A percentile compares a stretch with the other conserved stretches of the same genome.
Evolutionary conservation across 208 protist species (phyloP).

Genomic region (Crithidia acanthocephali): DNA sequence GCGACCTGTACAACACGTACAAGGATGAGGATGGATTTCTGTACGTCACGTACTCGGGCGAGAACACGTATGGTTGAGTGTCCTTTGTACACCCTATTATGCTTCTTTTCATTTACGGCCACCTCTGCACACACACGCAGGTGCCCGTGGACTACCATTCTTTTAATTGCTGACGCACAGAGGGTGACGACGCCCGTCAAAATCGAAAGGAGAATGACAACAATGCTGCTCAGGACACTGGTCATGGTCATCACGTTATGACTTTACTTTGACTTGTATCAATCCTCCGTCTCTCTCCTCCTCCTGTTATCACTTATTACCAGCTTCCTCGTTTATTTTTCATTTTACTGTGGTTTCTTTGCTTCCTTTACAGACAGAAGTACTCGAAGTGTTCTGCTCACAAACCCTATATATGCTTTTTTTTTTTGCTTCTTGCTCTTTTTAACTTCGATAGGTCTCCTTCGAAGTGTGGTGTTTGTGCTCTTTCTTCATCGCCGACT

Average conservation of each 20-base stretch:
- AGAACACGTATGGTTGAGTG: slow-evolving; percentile 91
- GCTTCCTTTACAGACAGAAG: slow-evolving; percentile 4
- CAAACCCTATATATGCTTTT: too few species aligned
- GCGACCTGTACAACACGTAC: slow-evolving; percentile 87
- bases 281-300: background rate
- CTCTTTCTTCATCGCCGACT: too few species aligned
- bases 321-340: background rate
- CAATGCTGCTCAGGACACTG: background rate
- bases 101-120: background rate
- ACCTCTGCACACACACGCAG: too few species aligned
- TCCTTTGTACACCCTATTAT: background rate
- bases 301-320: background rate
- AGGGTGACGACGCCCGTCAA: too few species aligned
- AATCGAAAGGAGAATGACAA: background rate
- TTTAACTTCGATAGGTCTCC: too few species aligned
- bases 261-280: background rate
- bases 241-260: background rate
- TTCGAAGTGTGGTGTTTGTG: background rate
- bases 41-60: slow-evolving; percentile 88
- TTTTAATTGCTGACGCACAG: too few species aligned
- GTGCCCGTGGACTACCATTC: too few species aligned
- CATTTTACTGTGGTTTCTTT: background rate
- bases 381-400: background rate
- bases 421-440: background rate
- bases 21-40: slow-evolving; percentile 96